phyloP scores from a whole-genome alignment of 2,329 filamentous ascomycete species.

The Cladosporium oxysporum region DNA sequence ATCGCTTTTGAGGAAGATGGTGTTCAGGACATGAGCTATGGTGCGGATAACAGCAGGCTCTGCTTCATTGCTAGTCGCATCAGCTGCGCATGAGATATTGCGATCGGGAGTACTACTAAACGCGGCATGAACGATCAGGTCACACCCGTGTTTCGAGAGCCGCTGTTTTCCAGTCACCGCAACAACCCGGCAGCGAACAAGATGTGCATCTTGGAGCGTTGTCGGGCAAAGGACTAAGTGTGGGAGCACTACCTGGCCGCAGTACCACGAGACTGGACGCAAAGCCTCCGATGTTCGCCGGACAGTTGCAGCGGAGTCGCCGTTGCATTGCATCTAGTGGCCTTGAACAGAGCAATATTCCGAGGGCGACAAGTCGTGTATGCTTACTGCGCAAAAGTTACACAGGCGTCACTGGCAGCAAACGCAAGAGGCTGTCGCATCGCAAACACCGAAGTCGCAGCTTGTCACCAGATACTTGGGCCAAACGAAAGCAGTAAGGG shows the following conservation, averaged over 20 bases:
- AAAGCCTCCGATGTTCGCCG: slow-evolving; percentile 18
- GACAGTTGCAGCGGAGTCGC: slow-evolving; percentile 20
- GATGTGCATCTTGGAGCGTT: background rate
- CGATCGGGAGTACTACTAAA: background rate
- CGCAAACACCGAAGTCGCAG: background rate
- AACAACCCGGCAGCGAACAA: slow-evolving; percentile 5
- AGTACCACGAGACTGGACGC: slow-evolving; percentile 15
- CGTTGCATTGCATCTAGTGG: slow-evolving; percentile 18
- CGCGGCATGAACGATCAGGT: slow-evolving; percentile 6
- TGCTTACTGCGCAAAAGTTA: slow-evolving; percentile 2
- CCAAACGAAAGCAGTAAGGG: background rate
- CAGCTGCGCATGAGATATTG: background rate
- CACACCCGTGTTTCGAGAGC: slow-evolving; percentile 14
- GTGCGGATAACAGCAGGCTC: background rate
- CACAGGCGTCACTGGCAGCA: slow-evolving; percentile 13
- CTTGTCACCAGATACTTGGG: background rate
- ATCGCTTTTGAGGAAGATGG: background rate
- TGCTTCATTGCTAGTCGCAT: background rate
- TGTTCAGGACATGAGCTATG: slow-evolving; percentile 6
- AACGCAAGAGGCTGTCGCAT: slow-evolving; percentile 4
- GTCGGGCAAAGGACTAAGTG: slow-evolving; percentile 12
- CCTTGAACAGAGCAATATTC: slow-evolving; percentile 5
- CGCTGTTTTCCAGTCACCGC: slow-evolving; percentile 13
- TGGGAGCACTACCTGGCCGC: slow-evolving; percentile 17
- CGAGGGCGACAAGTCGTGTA: slow-evolving; percentile 1